A percentile compares a stretch with the other conserved stretches of the same genome.
Conservation (phyloP, 345 rosid genomes). For the Acer campestre region DNA sequence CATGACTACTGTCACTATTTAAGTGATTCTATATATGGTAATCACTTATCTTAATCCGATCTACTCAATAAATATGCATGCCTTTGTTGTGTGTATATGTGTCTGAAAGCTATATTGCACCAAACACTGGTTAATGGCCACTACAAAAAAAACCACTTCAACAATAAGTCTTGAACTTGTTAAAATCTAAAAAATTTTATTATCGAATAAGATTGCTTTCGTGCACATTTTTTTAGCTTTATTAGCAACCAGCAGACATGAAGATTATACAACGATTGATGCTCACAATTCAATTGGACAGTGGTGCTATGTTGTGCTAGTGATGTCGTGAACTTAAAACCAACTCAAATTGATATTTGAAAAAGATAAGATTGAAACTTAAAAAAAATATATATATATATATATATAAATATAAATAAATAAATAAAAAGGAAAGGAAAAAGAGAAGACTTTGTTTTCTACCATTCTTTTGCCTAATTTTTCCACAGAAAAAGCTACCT, state of each 20-base stretch:
- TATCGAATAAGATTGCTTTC: neutral
- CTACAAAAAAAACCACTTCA: neutral
- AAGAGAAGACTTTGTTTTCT: neutral
- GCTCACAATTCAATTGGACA: conserved; percentile 1
- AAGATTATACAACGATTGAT: neutral
- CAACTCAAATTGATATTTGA: neutral
- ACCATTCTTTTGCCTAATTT: neutral
- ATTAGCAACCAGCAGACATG: conserved; percentile 12
- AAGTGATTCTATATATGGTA: neutral
- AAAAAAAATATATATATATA: no score
- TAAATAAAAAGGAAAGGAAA: neutral
- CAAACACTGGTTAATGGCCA: neutral
- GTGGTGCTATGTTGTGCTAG: neutral
- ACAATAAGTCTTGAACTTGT: neutral
- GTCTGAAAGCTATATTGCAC: neutral
- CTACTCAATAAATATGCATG: neutral
- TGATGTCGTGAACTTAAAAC: conserved; percentile 9
- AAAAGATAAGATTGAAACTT: neutral
- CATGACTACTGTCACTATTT: neutral
- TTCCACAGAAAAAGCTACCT: neutral
- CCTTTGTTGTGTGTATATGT: neutral
- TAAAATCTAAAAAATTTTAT: neutral
- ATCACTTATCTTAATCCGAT: conserved; percentile 1
- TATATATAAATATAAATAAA: no score
- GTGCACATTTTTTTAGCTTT: neutral